Evolutionary conservation across 306 rosid species (phyloP).

Genomic region (Psophocarpus tetragonolobus): DNA sequence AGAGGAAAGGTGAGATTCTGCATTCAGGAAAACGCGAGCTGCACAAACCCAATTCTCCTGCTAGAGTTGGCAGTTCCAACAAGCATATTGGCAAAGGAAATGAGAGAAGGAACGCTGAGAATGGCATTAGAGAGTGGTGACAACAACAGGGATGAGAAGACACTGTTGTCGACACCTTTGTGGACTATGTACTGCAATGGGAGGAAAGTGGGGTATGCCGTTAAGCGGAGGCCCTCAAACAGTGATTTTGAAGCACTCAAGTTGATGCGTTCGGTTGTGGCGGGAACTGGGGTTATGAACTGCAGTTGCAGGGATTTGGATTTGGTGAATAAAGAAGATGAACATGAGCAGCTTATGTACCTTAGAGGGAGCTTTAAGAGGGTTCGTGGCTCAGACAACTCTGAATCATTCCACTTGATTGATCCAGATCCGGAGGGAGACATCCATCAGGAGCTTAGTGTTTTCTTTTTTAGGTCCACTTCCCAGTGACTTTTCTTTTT

Average conservation of each 20-base stretch:
- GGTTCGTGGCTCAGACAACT: conserved; percentile 60
- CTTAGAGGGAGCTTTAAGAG: conserved; percentile 76
- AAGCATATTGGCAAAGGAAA: conserved; percentile 66
- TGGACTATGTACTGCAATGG: conserved; percentile 84
- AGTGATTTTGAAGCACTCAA: conserved; percentile 51
- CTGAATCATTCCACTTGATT: conserved; percentile 80
- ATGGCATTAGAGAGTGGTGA: conserved; percentile 55
- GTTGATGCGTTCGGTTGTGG: conserved; percentile 52
- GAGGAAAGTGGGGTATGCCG: conserved; percentile 67
- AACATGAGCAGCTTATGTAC: conserved; percentile 46
- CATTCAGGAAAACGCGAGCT: conserved; percentile 53
- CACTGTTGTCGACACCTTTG: conserved; percentile 58
- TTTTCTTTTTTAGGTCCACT: conserved; percentile 75
- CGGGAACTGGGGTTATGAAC: conserved; percentile 62
- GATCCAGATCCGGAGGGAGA: conserved; percentile 72
- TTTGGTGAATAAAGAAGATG: not conserved
- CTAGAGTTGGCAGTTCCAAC: conserved; percentile 73
- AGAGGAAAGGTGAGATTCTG: conserved; percentile 70
- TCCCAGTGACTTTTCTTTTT: not conserved
- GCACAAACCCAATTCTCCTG: conserved; percentile 61
- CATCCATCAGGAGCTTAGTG: conserved; percentile 72
- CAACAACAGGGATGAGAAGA: not conserved
- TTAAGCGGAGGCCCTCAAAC: conserved; percentile 46
- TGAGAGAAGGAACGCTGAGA: conserved; percentile 68
- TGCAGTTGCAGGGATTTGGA: too few relatives aligned